Evolutionary conservation across 257 asterid genomes (phyloP).

Genomic region (Datura wrightii): DNA sequence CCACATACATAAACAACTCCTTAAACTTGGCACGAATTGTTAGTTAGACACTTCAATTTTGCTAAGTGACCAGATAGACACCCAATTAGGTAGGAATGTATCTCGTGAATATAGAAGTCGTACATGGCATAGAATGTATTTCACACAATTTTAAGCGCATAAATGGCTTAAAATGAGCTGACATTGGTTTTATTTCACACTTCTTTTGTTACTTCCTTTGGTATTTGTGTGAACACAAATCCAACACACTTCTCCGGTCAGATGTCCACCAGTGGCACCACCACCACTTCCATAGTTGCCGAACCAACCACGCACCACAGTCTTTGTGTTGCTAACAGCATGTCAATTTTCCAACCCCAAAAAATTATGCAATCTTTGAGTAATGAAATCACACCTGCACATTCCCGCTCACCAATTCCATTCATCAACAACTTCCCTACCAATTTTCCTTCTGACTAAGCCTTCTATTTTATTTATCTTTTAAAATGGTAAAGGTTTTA

Average conservation of each 20-base stretch:
- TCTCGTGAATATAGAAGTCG: neutral
- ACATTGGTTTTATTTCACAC: neutral
- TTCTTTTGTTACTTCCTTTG: neutral
- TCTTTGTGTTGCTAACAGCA: neutral
- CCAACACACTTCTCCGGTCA: neutral
- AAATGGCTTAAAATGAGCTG: neutral
- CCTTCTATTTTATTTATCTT: neutral
- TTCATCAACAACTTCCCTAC: neutral
- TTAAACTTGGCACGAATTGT: neutral
- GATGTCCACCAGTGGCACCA: constrained; percentile 15
- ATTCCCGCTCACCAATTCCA: neutral
- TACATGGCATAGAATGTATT: neutral
- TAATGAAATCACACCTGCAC: neutral
- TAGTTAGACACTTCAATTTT: neutral
- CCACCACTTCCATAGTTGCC: neutral
- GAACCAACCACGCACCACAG: neutral
- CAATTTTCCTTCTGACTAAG: neutral
- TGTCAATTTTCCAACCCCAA: neutral
- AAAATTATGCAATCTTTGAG: neutral
- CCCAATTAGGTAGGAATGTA: neutral
- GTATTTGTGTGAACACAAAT: neutral
- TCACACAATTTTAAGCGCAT: neutral
- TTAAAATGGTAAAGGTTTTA: no score
- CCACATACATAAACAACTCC: neutral
- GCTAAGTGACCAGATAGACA: neutral